Percentiles rank a stretch among this genome's conserved stretches.
phyloP scores from a whole-genome alignment of 352 stramenopile genomes.

The Phytopythium mirpurense region DNA sequence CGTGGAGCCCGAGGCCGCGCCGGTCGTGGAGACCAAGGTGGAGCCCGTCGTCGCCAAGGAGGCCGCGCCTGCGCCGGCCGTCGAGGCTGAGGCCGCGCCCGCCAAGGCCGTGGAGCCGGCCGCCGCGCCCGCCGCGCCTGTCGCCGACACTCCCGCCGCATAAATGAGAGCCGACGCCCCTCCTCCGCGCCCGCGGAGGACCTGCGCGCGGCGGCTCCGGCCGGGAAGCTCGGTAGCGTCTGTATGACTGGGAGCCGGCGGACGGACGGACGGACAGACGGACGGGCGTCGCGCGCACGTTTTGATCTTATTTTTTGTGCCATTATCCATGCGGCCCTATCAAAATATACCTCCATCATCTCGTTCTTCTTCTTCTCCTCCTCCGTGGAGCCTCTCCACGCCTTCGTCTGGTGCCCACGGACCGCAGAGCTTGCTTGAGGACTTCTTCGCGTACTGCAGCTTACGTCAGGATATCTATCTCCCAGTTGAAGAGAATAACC shows the following conservation, averaged over 20 bases:
- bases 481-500: too few relatives aligned
- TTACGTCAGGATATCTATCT: too few relatives aligned
- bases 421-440: too few relatives aligned
- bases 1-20: neutral
- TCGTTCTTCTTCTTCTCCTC: neutral
- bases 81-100: neutral
- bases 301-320: slow-evolving; percentile 3
- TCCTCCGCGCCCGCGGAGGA: neutral
- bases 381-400: too few relatives aligned
- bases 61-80: neutral
- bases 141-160: neutral
- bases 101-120: neutral
- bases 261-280: too few relatives aligned
- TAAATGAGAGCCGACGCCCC: neutral
- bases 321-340: neutral
- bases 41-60: neutral
- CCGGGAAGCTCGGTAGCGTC: neutral
- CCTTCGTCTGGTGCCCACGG: too few relatives aligned
- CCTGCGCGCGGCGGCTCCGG: neutral
- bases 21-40: neutral
- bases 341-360: neutral
- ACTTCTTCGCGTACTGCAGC: too few relatives aligned
- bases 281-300: neutral
- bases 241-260: too few relatives aligned
- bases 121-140: neutral